Percentiles rank a stretch among this genome's conserved stretches.
These are phyloP conservation scores for Cryptosporidium viatorum DNA, from an alignment of 169 alveolate species.

Conservation along the genomic window DNA sequence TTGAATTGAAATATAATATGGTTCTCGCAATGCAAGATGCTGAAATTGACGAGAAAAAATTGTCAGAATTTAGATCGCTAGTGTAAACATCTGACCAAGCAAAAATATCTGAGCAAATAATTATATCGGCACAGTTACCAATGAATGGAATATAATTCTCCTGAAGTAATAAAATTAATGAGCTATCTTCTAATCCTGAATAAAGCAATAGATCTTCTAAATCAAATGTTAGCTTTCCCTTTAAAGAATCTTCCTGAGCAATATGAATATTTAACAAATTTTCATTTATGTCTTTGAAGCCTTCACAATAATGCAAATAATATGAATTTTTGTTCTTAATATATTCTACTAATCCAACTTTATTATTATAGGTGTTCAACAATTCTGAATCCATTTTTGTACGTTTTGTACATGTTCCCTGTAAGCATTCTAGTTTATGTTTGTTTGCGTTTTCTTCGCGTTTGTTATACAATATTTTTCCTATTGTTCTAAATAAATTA, in stretches of 20 bases:
- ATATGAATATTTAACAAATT: not conserved
- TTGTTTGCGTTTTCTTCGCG: slow-evolving; percentile 18
- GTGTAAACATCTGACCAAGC: slow-evolving; percentile 42
- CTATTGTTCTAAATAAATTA: slow-evolving; percentile 57
- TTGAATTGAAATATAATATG: slow-evolving; percentile 44
- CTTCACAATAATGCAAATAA: not conserved
- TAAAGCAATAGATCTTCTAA: slow-evolving; percentile 10
- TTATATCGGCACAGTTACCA: slow-evolving; percentile 32
- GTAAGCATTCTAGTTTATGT: not conserved
- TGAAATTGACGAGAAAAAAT: not conserved
- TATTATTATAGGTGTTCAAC: not conserved
- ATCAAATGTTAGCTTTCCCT: slow-evolving; percentile 54
- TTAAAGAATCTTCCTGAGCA: not conserved
- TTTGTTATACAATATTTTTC: slow-evolving; percentile 54
- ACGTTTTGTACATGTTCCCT: not conserved
- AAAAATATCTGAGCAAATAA: slow-evolving; percentile 39
- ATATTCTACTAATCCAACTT: not conserved
- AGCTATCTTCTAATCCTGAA: slow-evolving; percentile 41
- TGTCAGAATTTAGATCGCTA: not conserved
- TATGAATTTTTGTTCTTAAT: not conserved
- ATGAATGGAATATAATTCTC: slow-evolving; percentile 62
- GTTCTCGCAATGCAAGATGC: slow-evolving; percentile 58
- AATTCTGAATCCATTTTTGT: not conserved
- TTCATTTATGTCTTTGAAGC: not conserved
- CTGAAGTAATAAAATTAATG: slow-evolving; percentile 49